These are phyloP conservation scores for Stropharia rugosoannulata DNA, from an alignment of 768 basidiomycete genomes.

Conservation along the genomic window DNA sequence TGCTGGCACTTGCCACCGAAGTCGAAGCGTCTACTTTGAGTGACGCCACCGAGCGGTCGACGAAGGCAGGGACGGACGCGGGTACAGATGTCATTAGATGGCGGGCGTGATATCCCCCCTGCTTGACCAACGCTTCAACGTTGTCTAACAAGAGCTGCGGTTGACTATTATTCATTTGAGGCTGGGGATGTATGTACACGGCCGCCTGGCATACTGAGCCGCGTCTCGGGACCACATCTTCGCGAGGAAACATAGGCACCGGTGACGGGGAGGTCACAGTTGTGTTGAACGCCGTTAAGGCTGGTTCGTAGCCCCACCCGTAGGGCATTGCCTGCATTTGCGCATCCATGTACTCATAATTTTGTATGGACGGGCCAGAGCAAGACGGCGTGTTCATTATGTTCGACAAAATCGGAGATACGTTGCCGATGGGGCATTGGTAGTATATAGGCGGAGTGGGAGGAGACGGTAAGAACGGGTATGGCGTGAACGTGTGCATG, in stretches of 20 bases:
- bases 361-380: background rate
- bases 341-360: conserved; percentile 15
- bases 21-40: background rate
- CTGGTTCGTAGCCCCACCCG: conserved; percentile 15
- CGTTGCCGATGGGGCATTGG: conserved; percentile 1
- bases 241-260: conserved; percentile 4
- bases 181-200: background rate
- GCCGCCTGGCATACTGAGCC: background rate
- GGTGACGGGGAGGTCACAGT: conserved; percentile 2
- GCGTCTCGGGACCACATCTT: background rate
- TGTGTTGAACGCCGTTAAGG: conserved; percentile 12
- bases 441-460: conserved; percentile 10
- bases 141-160: background rate
- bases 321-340: conserved; percentile 9
- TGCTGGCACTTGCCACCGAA: conserved; percentile 5
- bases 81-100: background rate
- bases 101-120: background rate
- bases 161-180: background rate
- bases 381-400: conserved; percentile 5
- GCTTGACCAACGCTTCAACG: too few relatives aligned
- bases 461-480: conserved; percentile 8
- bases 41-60: background rate
- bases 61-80: background rate
- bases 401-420: background rate
- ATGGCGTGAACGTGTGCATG: conserved; percentile 4